Base-by-base conservation (phyloP, 2,329 filamentous ascomycete species). In the Exophiala alcalophila region DNA sequence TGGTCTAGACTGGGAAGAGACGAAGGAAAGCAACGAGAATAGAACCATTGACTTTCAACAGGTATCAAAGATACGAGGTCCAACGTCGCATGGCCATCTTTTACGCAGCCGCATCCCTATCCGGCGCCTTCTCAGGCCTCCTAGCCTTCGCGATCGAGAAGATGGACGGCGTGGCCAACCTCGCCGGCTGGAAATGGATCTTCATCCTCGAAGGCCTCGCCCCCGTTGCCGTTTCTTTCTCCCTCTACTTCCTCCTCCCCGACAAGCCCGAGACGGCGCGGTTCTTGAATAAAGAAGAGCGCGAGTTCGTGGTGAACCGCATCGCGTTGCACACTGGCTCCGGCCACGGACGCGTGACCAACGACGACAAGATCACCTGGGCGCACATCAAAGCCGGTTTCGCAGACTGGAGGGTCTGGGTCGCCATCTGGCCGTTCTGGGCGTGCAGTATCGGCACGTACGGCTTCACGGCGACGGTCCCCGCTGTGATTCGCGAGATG, bases 181-280 rank as follows among this genome's bases (percentile, higher is more conserved):
- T 72, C 12, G 55, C 57, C 2, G 71, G 70, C 2, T 78, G 71
- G 73, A 65, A 72, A 32, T 78, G 75, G 73, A 74, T 75, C 19
- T 78, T 78, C 49, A 73, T 78, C 31, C 59, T 77, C 3, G 74
- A 78, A 52, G 74, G 74, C 1, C 49, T 71, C 1, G 44, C 64
- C 1, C 70, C 70, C 4, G 71, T 79, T 0, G 28, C 78, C 0
- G 67, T 80, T 0, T 68, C 75, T 0, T 40, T 72, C 9, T 59
- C 59, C 5, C 65, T 73, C 7, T 76, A 77, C 60, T 77, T 71
- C 59, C 80, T 84, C 59, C 76, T 85, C n/a, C 71, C 81, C 39
- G 82, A 85, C 61, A 89, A 88, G 64, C 84, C 84, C 2, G 84
- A 87, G 63, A 76, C 86, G 40, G 78, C 77, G 19, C 81, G 76